phyloP scores from a whole-genome alignment of 139 green algal genomes.

The Coccomyxa sp. region DNA sequence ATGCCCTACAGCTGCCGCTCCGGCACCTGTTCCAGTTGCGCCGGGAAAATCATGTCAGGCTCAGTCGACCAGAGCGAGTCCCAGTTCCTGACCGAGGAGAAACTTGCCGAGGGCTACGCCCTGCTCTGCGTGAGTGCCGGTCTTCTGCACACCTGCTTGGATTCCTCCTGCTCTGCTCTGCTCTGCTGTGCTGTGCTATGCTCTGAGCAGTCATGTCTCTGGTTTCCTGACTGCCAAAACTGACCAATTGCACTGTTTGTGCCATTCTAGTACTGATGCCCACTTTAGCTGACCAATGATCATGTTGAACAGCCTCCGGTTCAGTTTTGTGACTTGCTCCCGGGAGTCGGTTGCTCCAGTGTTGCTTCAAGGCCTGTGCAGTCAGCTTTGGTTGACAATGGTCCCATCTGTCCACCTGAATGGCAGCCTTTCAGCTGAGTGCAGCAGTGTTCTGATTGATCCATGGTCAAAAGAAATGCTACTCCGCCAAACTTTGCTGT shows the following conservation, averaged over 20 bases:
- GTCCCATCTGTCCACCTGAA: not conserved
- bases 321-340: too few relatives aligned
- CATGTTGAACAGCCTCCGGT: too few relatives aligned
- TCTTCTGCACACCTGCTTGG: not conserved
- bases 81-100: conserved; percentile 82
- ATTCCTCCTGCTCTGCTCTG: too few relatives aligned
- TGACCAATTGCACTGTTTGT: not conserved
- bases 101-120: conserved; percentile 77
- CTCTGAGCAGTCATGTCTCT: not conserved
- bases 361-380: not conserved
- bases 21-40: conserved; percentile 15
- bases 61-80: conserved; percentile 81
- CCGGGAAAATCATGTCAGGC: conserved; percentile 26
- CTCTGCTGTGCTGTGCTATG: not conserved
- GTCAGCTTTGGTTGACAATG: not conserved
- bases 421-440: not conserved
- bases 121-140: conserved; percentile 57
- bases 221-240: not conserved
- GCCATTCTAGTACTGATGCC: too few relatives aligned
- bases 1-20: conserved; percentile 85
- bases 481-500: too few relatives aligned
- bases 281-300: too few relatives aligned
- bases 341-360: too few relatives aligned
- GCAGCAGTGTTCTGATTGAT: too few relatives aligned
- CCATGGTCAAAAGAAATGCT: too few relatives aligned